Evolutionary conservation across 768 basidiomycete species (phyloP).

Genomic region (Exidia glandulosa): DNA sequence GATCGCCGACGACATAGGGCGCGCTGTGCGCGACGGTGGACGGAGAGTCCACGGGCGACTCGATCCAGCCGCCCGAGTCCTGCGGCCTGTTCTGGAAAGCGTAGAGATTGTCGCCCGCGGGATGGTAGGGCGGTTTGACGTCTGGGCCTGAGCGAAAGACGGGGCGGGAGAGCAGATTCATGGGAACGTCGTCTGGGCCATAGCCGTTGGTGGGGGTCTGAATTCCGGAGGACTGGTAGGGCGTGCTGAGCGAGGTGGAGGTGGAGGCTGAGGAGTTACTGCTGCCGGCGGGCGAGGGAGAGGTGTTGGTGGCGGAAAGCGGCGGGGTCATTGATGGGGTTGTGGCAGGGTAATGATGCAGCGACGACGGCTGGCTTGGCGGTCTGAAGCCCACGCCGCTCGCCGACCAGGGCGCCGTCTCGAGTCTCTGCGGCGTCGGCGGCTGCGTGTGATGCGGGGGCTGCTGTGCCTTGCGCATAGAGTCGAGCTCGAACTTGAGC

Average conservation of each 20-base stretch:
- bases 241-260: neutral
- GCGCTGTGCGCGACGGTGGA: neutral
- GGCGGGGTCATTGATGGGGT: neutral
- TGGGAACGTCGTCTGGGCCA: neutral
- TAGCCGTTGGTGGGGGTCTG: neutral
- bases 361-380: neutral
- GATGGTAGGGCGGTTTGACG: neutral
- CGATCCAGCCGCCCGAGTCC: neutral
- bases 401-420: neutral
- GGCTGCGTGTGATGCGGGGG: neutral
- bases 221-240: neutral
- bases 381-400: too few relatives aligned
- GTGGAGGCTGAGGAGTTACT: neutral
- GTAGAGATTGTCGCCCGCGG: neutral
- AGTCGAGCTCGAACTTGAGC: neutral
- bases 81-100: neutral
- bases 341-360: neutral
- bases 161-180: neutral
- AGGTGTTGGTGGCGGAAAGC: neutral
- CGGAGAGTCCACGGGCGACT: neutral
- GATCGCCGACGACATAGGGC: neutral
- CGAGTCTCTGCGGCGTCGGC: neutral
- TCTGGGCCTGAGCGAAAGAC: neutral
- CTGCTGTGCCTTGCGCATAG: neutral
- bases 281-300: neutral